A percentile compares a stretch with the other conserved stretches of the same genome.
Conservation (phyloP, 345 rosid genomes). For the Eucalyptus viminalis region DNA sequence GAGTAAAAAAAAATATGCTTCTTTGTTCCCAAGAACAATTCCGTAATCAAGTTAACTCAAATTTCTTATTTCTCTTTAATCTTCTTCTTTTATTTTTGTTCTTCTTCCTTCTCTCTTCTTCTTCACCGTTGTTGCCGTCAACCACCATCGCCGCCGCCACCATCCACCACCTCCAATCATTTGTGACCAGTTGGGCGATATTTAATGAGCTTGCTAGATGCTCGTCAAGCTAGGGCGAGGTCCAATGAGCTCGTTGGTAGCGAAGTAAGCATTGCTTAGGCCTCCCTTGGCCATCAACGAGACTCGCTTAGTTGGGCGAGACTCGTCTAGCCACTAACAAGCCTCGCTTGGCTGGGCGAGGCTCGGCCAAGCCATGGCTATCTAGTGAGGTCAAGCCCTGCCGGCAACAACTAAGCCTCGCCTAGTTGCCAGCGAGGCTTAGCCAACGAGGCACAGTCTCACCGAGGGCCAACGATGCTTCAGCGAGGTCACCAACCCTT, state of each 20-base stretch:
- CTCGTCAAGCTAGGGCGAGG: rapidly evolving
- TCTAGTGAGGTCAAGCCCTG: rapidly evolving
- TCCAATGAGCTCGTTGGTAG: rapidly evolving
- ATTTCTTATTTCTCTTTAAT: no score
- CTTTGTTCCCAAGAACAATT: rapidly evolving
- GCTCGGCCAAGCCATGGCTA: no score
- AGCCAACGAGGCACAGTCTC: rapidly evolving
- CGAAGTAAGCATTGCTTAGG: rapidly evolving
- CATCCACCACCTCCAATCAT: rapidly evolving
- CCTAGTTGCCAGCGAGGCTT: rapidly evolving
- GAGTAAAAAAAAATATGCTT: no score
- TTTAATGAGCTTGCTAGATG: rapidly evolving
- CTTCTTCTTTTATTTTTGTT: no score
- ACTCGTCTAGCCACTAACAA: rapidly evolving
- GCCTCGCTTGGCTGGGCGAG: rapidly evolving
- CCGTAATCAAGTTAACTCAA: rapidly evolving
- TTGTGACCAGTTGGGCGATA: no score
- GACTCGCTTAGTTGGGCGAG: rapidly evolving
- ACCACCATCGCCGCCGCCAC: rapidly evolving
- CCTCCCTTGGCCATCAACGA: rapidly evolving
- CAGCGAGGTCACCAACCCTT: rapidly evolving
- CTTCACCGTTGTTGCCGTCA: rapidly evolving
- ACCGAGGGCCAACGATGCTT: rapidly evolving
- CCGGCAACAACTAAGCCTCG: rapidly evolving
- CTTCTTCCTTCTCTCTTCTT: no score